Percentiles rank a stretch among this genome's conserved stretches.
Conservation (phyloP, 192 early-diverging fungal genomes). For the Backusella tuberculispora region DNA sequence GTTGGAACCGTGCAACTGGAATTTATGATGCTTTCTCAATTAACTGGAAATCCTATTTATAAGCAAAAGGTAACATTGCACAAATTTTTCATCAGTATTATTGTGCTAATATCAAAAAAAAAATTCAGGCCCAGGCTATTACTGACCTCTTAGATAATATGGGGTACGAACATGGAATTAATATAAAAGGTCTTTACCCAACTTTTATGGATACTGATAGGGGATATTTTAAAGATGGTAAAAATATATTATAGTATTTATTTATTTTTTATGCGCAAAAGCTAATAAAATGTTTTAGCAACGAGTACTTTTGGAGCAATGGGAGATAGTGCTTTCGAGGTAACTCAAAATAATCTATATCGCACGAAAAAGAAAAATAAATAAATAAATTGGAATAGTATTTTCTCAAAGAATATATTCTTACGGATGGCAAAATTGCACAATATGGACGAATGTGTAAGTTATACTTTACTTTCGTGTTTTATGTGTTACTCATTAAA, state of each 20-base stretch:
- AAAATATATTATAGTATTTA: constrained; percentile 13
- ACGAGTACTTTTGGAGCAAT: constrained; percentile 46
- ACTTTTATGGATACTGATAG: constrained; percentile 46
- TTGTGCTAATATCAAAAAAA: neutral
- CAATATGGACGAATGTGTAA: constrained; percentile 48
- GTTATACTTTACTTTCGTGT: neutral
- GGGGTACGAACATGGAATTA: constrained; percentile 30
- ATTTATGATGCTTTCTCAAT: constrained; percentile 76
- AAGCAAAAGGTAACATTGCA: constrained; percentile 51
- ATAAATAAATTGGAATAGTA: constrained; percentile 41
- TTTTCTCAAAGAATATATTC: constrained; percentile 61
- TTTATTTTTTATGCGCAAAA: neutral
- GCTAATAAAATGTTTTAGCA: constrained; percentile 1
- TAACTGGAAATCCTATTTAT: constrained; percentile 71
- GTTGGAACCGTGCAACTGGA: constrained; percentile 72
- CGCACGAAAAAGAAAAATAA: neutral
- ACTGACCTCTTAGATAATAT: constrained; percentile 35
- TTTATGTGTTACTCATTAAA: neutral
- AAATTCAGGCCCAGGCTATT: constrained; percentile 36
- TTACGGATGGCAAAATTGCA: constrained; percentile 37
- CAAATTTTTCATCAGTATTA: neutral
- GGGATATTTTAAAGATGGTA: constrained; percentile 37
- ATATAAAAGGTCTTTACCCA: constrained; percentile 69
- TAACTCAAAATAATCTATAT: constrained; percentile 27
- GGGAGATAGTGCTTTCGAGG: constrained; percentile 64